Evolutionary conservation across 208 protist genomes (phyloP).

Genomic region (Trypanosomatidae sp.): DNA sequence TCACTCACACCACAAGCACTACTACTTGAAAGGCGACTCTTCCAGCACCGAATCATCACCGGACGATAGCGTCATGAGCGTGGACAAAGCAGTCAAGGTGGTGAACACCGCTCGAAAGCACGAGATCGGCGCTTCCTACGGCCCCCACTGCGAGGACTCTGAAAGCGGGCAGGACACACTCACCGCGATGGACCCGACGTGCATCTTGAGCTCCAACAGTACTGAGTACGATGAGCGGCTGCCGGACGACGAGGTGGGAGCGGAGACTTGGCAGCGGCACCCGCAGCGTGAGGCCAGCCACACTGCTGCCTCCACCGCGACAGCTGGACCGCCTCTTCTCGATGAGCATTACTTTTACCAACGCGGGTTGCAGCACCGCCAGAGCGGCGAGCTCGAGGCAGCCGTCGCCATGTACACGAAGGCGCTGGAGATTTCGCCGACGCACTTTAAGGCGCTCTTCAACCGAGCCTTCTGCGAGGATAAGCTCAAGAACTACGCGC

Average conservation of each 20-base stretch:
- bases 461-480: slow-evolving; percentile 88
- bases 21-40: slow-evolving; percentile 18
- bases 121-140: neutral
- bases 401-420: slow-evolving; percentile 84
- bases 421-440: slow-evolving; percentile 67
- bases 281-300: neutral
- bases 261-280: neutral
- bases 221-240: slow-evolving; percentile 1
- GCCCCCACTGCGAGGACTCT: slow-evolving; percentile 1
- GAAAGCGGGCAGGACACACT: slow-evolving; percentile 11
- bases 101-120: neutral
- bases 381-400: slow-evolving; percentile 57
- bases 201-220: slow-evolving; percentile 8
- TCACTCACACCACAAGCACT: neutral
- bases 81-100: neutral
- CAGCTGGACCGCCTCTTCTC: slow-evolving; percentile 1
- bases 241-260: slow-evolving; percentile 1
- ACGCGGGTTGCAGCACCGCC: slow-evolving; percentile 62
- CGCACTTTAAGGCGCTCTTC: slow-evolving; percentile 89
- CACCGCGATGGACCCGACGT: slow-evolving; percentile 24
- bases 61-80: neutral
- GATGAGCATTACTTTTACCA: slow-evolving; percentile 63
- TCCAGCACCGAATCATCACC: slow-evolving; percentile 21
- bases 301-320: neutral
- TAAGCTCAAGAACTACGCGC: slow-evolving; percentile 57